phyloP scores from a whole-genome alignment of 352 stramenopile genomes.

The Pythium sp. region DNA sequence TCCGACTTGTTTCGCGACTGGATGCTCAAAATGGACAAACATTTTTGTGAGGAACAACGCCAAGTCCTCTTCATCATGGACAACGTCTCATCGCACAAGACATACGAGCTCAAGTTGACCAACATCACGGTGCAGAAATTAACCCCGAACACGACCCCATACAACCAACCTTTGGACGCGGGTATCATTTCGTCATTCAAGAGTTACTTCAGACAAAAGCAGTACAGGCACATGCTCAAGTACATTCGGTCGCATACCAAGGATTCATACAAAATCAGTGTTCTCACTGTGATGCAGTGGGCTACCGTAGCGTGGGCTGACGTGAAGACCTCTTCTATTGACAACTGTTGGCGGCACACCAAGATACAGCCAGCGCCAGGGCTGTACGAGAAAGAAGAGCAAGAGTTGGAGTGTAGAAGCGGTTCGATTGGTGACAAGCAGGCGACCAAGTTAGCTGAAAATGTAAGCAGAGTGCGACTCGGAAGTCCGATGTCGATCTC shows the following conservation, averaged over 20 bases:
- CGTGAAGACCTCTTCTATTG: background rate
- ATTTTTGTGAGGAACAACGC: background rate
- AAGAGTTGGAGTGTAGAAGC: background rate
- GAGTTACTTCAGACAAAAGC: background rate
- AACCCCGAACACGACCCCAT: background rate
- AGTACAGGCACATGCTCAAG: background rate
- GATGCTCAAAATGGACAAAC: background rate
- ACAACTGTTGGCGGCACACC: background rate
- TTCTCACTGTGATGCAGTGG: background rate
- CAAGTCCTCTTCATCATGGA: background rate
- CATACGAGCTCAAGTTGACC: background rate
- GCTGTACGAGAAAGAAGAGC: background rate
- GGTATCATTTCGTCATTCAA: background rate
- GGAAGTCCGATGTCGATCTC: constrained; percentile 2
- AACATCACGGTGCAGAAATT: constrained; percentile 4
- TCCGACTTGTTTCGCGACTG: background rate
- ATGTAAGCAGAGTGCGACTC: background rate
- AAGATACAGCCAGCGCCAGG: background rate
- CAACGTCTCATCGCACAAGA: constrained; percentile 6
- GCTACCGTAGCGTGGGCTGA: background rate
- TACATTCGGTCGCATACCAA: background rate
- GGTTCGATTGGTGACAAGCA: background rate
- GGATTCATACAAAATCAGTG: background rate
- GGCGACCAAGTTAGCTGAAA: background rate
- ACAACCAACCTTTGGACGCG: constrained; percentile 2